Base-by-base conservation (phyloP, 2,329 filamentous ascomycete species). In the Penicillium sp. region DNA sequence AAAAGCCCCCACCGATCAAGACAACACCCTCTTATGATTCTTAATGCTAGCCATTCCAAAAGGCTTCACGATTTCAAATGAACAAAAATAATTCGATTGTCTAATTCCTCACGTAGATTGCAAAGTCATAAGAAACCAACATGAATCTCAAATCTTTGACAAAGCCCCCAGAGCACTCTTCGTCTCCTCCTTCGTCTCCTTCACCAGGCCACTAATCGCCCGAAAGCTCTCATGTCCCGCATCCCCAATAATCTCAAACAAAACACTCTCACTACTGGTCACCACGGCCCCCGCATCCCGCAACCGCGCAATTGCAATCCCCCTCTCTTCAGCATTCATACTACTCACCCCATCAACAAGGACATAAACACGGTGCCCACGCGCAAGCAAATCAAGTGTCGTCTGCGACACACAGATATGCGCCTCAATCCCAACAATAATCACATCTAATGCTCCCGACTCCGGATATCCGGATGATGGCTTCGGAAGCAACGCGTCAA, bases 331-430 rank as follows among this genome's bases (percentile, higher is more conserved):
- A 12, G 71, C 68, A 67, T 95, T 94, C 62, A 85, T 87, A 66
- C 84, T 90, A 57, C 84, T 89, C 28, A 96, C 89, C 20, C 80
- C 90, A 64, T 96, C 90, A 35, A 88, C 86, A 20, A 95, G 72
- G 26, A 96, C 71, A 62, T 93, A 95, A 5, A 95, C 90, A 36
- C 72, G 71, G 64, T 95, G 85, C 1, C 88, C 88, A 1, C 74
- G 73, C 14, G 72, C 70, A 29, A 92, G 69, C 32, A 94, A 69
- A 68, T 95, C 90, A 28, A 95, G 73, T 11, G 85, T 79, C 28
- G 90, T 95, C 73, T 96, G 90, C 44, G 86, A 89, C 18, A 96
- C 80, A 71, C 90, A 96, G 60, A 96, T 92, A 67, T 96, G 90
- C 27, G 79, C 78, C 67, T 96, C 90, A 59, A 96, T 95, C 25